Base-by-base conservation (phyloP, 2,329 filamentous ascomycete species). In the Aspergillus sp. region DNA sequence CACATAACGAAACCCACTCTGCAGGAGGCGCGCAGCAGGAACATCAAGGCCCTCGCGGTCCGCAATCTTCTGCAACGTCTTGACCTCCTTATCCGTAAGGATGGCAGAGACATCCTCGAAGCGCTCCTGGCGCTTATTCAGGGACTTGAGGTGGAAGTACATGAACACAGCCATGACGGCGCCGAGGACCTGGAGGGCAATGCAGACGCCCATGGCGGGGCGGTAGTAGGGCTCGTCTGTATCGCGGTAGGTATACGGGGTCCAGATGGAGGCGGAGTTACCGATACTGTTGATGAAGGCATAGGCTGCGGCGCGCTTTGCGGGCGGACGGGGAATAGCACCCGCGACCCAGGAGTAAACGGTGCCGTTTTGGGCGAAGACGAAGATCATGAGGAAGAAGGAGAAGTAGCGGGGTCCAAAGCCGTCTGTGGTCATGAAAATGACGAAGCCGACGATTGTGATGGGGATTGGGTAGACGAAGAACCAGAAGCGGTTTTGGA, bases 331-430 rank as follows among this genome's bases (percentile, higher is more conserved):
- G 0, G 81, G 77, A 31, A 84, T 77, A 2, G 78, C 76, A 37
- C 76, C 78, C 1, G 78, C 77, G 51, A 84, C 81, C 82, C 82
- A 83, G 4, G 76, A 74, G 59, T 74, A 79, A 12, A 75, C 59
- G 4, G 80, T 82, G 35, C 79, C 79, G 71, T 83, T 82, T 69
- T 81, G 81, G 15, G 80, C 77, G 62, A 84, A 84, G 56, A 85
- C 77, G 62, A 84, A 83, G 61, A 79, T 78, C 74, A 84, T 80
- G 27, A 84, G 73, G 74, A 84, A 84, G 56, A 84, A 74, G 40
- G 76, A 79, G 69, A 84, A 81, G 72, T 85, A 86, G 17, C 80
- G 77, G 0, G 82, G 76, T 0, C 80, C 82, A 55, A 85, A 84
- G 31, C 65, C 65, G 8, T 76, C 65, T 4, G 78, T 80, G 6